Evolutionary conservation across 805 yeast species (phyloP).

Genomic region (Pichia kluyveri): DNA sequence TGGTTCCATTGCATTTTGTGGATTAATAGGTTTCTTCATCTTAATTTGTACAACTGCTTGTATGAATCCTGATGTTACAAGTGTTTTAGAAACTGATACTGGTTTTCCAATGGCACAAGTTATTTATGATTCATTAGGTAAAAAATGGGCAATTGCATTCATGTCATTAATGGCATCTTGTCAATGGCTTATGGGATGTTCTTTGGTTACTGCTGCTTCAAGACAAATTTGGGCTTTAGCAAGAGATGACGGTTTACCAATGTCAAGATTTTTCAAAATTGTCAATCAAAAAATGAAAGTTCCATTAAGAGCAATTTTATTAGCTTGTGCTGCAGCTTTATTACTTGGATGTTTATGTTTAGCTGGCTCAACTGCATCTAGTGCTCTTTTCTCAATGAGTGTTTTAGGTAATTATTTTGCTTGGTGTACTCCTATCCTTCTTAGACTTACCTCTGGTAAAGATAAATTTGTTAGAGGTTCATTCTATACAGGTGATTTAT

Average conservation of each 20-base stretch:
- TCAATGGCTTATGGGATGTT: constrained; percentile 57
- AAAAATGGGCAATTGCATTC: constrained; percentile 53
- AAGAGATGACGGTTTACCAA: constrained; percentile 65
- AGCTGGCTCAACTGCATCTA: constrained; percentile 48
- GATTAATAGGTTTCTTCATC: constrained; percentile 47
- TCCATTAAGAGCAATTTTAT: constrained; percentile 52
- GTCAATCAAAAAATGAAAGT: constrained; percentile 45
- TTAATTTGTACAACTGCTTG: constrained; percentile 45
- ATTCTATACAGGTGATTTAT: constrained; percentile 44
- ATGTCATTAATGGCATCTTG: constrained; percentile 49
- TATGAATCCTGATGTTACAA: constrained; percentile 34
- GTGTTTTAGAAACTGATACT: constrained; percentile 33
- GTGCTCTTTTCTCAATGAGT: constrained; percentile 55
- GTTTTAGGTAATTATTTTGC: constrained; percentile 52
- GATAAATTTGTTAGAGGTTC: constrained; percentile 51
- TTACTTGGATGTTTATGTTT: constrained; percentile 46
- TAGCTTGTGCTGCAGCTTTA: constrained; percentile 39
- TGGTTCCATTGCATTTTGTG: constrained; percentile 48
- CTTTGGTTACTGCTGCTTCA: constrained; percentile 52
- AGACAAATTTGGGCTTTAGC: constrained; percentile 71
- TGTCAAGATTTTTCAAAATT: constrained; percentile 41
- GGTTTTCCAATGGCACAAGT: constrained; percentile 63
- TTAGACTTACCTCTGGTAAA: constrained; percentile 38
- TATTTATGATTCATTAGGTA: constrained; percentile 50
- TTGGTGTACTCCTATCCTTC: constrained; percentile 50